Conservation (phyloP, 305 asterid species). For the Fraxinus latifolia region DNA sequence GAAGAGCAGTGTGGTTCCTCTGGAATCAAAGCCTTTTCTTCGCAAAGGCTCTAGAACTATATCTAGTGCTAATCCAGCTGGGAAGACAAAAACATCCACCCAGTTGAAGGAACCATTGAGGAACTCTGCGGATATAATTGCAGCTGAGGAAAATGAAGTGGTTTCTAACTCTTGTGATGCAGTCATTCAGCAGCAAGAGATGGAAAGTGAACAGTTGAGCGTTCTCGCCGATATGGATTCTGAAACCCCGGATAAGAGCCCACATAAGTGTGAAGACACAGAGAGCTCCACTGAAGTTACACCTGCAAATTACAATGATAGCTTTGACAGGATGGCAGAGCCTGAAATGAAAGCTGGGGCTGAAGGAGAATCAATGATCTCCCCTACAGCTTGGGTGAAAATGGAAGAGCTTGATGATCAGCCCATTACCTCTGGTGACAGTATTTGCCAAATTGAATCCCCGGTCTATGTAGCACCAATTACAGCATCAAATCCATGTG, state of each 20-base stretch:
- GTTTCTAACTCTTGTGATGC: slow-evolving; percentile 38
- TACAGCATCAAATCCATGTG: slow-evolving; percentile 64
- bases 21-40: slow-evolving; percentile 86
- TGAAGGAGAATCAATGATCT: slow-evolving; percentile 64
- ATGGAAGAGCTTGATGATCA: slow-evolving; percentile 66
- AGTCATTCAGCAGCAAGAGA: slow-evolving; percentile 44
- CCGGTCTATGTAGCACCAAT: slow-evolving; percentile 40
- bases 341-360: slow-evolving; percentile 33
- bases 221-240: slow-evolving; percentile 25
- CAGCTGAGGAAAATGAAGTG: slow-evolving; percentile 39
- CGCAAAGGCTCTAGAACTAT: slow-evolving; percentile 72
- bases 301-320: slow-evolving; percentile 25
- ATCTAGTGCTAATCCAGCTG: slow-evolving; percentile 42
- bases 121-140: slow-evolving; percentile 30
- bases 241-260: slow-evolving; percentile 31
- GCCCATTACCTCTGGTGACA: slow-evolving; percentile 32
- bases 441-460: slow-evolving; percentile 39
- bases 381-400: slow-evolving; percentile 91
- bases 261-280: slow-evolving; percentile 36
- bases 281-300: slow-evolving; percentile 39
- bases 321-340: slow-evolving; percentile 29
- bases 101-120: slow-evolving; percentile 44
- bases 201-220: slow-evolving; percentile 29
- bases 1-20: slow-evolving; percentile 86
- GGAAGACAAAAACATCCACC: slow-evolving; percentile 45